A percentile compares a stretch with the other conserved stretches of the same genome.
phyloP scores from a whole-genome alignment of 2,329 filamentous ascomycete species.

The Chrysoporthe cubensis region DNA sequence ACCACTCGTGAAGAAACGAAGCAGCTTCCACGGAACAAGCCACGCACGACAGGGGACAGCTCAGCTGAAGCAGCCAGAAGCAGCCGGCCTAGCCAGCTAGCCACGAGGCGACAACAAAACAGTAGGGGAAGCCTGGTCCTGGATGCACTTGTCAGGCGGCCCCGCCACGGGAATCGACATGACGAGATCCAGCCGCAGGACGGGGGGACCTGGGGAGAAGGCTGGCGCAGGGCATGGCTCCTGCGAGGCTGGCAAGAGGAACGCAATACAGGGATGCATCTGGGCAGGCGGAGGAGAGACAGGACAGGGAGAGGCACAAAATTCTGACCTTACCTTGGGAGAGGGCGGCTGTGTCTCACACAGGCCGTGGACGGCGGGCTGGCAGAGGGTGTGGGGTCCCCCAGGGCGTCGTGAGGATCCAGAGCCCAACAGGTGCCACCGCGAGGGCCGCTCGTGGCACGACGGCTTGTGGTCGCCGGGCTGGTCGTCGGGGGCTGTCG shows the following conservation, averaged over 20 bases:
- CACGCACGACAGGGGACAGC: background rate
- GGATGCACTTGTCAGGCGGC: constrained; percentile 19
- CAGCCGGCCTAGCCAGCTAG: background rate
- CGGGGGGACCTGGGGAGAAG: background rate
- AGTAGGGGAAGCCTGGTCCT: constrained; percentile 2
- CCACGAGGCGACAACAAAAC: background rate
- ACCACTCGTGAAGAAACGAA: background rate
- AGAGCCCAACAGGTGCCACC: constrained; percentile 19
- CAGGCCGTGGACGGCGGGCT: constrained; percentile 16
- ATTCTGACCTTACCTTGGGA: constrained; percentile 24
- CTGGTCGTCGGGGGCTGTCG: constrained; percentile 17
- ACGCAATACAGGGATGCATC: background rate
- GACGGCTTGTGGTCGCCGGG: constrained; percentile 14
- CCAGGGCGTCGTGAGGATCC: constrained; percentile 6
- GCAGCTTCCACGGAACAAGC: background rate
- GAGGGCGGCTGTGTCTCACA: constrained; percentile 3
- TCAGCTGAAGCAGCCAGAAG: background rate
- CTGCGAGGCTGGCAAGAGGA: background rate
- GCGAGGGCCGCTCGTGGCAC: constrained; percentile 16
- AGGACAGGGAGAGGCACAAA: constrained; percentile 4
- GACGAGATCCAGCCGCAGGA: constrained; percentile 5
- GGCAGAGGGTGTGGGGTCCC: constrained; percentile 24
- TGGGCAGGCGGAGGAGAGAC: background rate
- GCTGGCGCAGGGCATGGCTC: background rate
- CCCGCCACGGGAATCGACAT: constrained; percentile 25